These are phyloP conservation scores for Bipolaris bicolor DNA, from an alignment of 2,329 filamentous ascomycete genomes.

Conservation along the genomic window DNA sequence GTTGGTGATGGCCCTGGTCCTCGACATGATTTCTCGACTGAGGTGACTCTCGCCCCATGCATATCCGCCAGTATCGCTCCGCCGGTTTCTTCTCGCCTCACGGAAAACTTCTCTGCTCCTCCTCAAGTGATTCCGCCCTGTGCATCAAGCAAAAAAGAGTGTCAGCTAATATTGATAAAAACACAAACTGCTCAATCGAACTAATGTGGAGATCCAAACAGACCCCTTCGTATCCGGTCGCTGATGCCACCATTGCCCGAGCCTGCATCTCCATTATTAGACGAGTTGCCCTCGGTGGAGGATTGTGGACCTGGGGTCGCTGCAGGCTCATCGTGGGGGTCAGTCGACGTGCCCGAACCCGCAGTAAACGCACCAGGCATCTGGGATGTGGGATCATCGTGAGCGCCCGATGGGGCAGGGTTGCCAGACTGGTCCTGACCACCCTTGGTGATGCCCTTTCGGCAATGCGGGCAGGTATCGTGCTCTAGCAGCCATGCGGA, in stretches of 20 bases:
- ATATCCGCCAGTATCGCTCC: neutral
- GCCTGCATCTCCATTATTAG: slow-evolving; percentile 19
- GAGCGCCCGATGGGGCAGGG: slow-evolving; percentile 5
- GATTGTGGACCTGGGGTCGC: slow-evolving; percentile 16
- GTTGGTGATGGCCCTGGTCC: neutral
- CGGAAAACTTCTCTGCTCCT: slow-evolving; percentile 4
- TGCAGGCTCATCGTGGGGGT: slow-evolving; percentile 29
- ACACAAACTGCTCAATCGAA: neutral
- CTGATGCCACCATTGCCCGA: slow-evolving; percentile 29
- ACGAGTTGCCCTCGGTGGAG: slow-evolving; percentile 7
- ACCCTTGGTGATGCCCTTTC: slow-evolving; percentile 58
- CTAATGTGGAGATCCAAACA: slow-evolving; percentile 38
- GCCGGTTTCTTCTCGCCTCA: slow-evolving; percentile 2
- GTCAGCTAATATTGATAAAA: neutral
- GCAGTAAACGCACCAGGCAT: slow-evolving; percentile 42
- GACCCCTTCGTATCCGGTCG: slow-evolving; percentile 44
- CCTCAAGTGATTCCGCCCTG: slow-evolving; percentile 9
- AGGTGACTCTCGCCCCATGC: neutral
- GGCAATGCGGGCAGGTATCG: slow-evolving; percentile 88
- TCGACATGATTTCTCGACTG: neutral
- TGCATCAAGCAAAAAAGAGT: neutral
- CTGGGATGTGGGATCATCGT: slow-evolving; percentile 16
- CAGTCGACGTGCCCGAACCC: slow-evolving; percentile 26
- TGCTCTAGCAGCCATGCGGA: slow-evolving; percentile 85
- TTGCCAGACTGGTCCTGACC: slow-evolving; percentile 26